Evolutionary conservation across 2,329 filamentous ascomycete species (phyloP), one percentile per base, ranked within the genome.

Genomic region (Fusarium nygamai): DNA sequence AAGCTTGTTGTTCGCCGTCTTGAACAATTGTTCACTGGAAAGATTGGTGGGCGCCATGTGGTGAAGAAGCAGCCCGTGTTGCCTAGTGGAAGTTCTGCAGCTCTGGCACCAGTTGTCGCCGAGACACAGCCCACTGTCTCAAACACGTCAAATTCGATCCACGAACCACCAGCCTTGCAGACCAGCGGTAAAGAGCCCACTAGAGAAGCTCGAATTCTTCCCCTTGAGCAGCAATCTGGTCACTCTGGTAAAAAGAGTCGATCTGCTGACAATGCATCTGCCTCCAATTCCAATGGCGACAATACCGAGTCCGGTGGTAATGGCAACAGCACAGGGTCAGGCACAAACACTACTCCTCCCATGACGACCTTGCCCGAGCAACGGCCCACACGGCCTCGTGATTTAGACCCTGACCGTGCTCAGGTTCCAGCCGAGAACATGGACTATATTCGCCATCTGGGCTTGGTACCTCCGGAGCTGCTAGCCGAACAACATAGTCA

Each of bases 21-120:
- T 11, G 94, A 97, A 78, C 93, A 95, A 72, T 86, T 97, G 4
- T 97, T 96, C 71, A 94, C 93, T 1, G 94, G 94, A 6, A 93
- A 92, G 78, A 85, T 87, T 24, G 82, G 81, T 8, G 84, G 84
- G 9, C 82, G 84, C 78, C 79, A 85, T 82, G 53, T 74, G 39
- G 77, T 72, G 20, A 78, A 70, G 50, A 81, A 74, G 64, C 77
- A 69, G 19, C 41, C 63, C 8, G 56, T 67, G 22, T 72, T 77
- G 22, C 73, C 73, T 0, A 57, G 65, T 36, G 72, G 63, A 7
- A 72, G 69, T 2, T 57, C 60, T 33, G 58, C 60, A 17, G 61
- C 64, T 20, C 56, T 72, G 36, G 57, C 61, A 47, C 72, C 56
- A 11, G 69, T 76, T 20, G 76, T 81, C 16, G 81, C 83, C 11